Evolutionary conservation across 179 eudicot species (phyloP), one percentile per base, ranked within the genome.

Genomic region (Spergularia azorica): DNA sequence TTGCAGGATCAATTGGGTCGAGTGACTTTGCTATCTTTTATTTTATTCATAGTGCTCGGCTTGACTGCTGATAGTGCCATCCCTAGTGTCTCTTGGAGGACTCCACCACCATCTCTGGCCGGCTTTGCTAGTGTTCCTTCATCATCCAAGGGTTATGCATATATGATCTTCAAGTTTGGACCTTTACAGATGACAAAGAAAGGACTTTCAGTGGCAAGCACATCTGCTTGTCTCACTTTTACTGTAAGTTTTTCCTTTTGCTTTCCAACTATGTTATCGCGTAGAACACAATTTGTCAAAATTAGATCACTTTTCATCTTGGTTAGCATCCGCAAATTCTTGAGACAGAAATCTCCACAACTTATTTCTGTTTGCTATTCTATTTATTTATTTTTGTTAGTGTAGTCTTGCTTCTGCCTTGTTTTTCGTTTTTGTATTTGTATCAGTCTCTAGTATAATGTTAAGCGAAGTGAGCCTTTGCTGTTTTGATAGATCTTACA

Each of bases 1-100:
- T 76, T 84, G 81, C 91, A 95, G 98, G 98, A 95, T 90, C 98
- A 95, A 83, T 81, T 95, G 83, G 94, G 90, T 77, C 88, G 97
- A 81, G 97, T 90, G 77, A 43, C 92, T 38, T 83, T 93, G 86
- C 86, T 95, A 18, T 91, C 89, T 76, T 89, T 89, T 54, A 67
- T 95, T 85, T 85, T 93, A 64, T 95, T 93, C 84, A 63, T 95
- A 83, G 88, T 89, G 87, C 83, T 93, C 88, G 97, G 93, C 67
- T 79, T 95, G 73, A 88, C 97, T 70, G 87, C 97, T 67, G 98
- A 95, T 81, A 84, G 93, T 65, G 89, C 86, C 52, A 89, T 95
- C 74, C 87, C 97, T 70, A 79, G 87, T 67, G 84, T 87, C 76
- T 84, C 90, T 55, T 79, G 79, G 67, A 93, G 98, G 84, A 87